Conservation (phyloP, 2,329 filamentous ascomycete species). For the Zymoseptoria crescenta region DNA sequence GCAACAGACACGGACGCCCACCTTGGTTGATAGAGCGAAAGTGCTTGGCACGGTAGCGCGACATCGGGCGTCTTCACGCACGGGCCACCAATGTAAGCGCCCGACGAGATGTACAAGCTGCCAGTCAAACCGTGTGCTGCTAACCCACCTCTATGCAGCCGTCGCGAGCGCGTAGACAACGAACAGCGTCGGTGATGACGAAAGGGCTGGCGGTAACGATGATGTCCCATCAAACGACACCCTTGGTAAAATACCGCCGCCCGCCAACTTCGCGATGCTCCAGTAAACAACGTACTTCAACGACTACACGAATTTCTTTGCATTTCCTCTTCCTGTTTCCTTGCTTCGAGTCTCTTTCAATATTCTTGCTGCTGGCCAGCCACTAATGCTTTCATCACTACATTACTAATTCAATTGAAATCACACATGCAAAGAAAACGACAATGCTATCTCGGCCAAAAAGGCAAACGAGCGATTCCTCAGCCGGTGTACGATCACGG, state of each 20-base stretch:
- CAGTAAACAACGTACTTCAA: slow-evolving; percentile 2
- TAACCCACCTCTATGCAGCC: slow-evolving; percentile 7
- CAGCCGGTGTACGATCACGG: slow-evolving; percentile 1
- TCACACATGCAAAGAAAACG: neutral
- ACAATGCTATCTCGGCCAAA: neutral
- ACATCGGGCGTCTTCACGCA: neutral
- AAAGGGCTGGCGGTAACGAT: slow-evolving; percentile 9
- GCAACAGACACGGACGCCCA: neutral
- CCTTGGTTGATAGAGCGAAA: neutral
- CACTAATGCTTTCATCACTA: slow-evolving; percentile 1
- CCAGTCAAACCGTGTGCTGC: slow-evolving; percentile 5
- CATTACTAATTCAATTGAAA: neutral
- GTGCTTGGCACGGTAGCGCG: neutral
- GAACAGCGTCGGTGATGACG: slow-evolving; percentile 11
- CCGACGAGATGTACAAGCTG: neutral
- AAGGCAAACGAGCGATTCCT: slow-evolving; percentile 1
- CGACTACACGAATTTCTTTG: slow-evolving; percentile 20
- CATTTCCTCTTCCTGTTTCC: slow-evolving; percentile 3
- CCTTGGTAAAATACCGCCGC: neutral
- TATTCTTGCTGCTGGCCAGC: slow-evolving; percentile 24
- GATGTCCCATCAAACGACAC: neutral
- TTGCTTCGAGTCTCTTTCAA: slow-evolving; percentile 6
- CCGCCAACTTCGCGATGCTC: neutral
- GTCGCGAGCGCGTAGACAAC: slow-evolving; percentile 12
- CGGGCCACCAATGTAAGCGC: slow-evolving; percentile 2